phyloP scores from a whole-genome alignment of 495 filamentous ascomycete genomes.

The Ramalina intermedia region DNA sequence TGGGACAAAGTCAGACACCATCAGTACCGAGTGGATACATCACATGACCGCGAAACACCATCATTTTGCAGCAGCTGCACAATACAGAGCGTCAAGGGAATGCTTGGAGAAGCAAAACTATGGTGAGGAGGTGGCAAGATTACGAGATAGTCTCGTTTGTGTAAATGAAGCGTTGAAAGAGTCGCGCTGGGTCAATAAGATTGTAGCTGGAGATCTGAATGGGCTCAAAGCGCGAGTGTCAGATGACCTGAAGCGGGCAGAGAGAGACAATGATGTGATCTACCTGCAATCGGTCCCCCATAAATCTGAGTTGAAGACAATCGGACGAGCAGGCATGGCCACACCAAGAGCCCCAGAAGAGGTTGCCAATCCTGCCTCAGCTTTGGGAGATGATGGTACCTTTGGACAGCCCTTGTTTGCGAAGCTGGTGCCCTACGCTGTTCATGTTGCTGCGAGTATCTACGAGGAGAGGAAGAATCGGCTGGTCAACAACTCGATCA shows the following conservation, averaged over 20 bases:
- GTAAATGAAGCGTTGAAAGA: conserved; percentile 82
- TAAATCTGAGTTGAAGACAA: conserved; percentile 72
- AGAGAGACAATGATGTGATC: conserved; percentile 93
- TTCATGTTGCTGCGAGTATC: conserved; percentile 87
- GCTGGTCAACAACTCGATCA: conserved; percentile 69
- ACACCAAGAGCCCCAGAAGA: conserved; percentile 64
- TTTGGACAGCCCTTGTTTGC: conserved; percentile 78
- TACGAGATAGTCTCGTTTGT: conserved; percentile 67
- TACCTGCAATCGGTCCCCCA: conserved; percentile 76
- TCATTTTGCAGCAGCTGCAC: conserved; percentile 91
- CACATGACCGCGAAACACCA: conserved; percentile 96
- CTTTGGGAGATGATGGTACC: conserved; percentile 63
- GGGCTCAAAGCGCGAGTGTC: conserved; percentile 67
- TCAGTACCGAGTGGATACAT: conserved; percentile 94
- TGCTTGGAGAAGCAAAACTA: conserved; percentile 89
- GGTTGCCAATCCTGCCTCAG: conserved; percentile 62
- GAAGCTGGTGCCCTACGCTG: conserved; percentile 88
- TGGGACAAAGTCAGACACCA: conserved; percentile 72
- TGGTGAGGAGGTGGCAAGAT: conserved; percentile 83
- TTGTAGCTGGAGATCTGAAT: conserved; percentile 68
- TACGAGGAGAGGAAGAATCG: conserved; percentile 87
- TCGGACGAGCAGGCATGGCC: conserved; percentile 85
- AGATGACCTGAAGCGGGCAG: conserved; percentile 81
- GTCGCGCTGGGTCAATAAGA: conserved; percentile 69
- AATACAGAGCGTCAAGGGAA: conserved; percentile 86